Base-by-base conservation (phyloP, 768 basidiomycete species). In the Mrakia frigida region DNA sequence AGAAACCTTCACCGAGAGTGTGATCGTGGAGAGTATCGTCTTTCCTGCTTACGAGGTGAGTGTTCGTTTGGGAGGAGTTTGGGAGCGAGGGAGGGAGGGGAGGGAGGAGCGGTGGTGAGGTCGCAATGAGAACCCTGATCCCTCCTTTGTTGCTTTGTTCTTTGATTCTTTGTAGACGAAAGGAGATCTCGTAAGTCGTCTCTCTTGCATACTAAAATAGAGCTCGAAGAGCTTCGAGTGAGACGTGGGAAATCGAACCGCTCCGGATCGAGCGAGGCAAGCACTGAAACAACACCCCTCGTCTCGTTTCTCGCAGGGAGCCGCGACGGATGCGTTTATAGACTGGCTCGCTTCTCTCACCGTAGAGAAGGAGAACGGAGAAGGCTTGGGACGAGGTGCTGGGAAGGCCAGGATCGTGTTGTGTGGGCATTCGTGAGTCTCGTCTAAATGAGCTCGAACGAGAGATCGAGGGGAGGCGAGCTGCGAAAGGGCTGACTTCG, bases 291-390 rank as follows among this genome's bases (percentile, higher is more conserved):
- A 50, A 18, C 65, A 16, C 59, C 53, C 41, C 61, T 77, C 63
- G 63, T 72, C 7, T 46, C 74, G 71, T 75, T 76, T 71, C 43
- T 67, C 11, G 31, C 78, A 94, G 93, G 88, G 86, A 65, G 89
- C 89, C 81, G 93, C 94, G 21, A 91, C 94, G 4, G 87, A 90
- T 41, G 88, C 88, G 11, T 95, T 97, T 82, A 89, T 92, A 11
- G 94, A 96, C 81, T 97, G 94, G 95, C 87, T 97, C 60, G 91
- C 92, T 0, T 91, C 89, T n/a, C 84, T 92, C 31, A 92, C 91
- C 6, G 91, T 96, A n/a, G 88, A 92, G 82, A 88, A 87, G 78
- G 94, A 96, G 82, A 90, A 90, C 31, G 90, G 90, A 9, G 90
- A 91, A 16, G 82, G 82, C 16, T 79, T 80, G 10, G 80, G 80